Evolutionary conservation across 2,329 filamentous ascomycete species (phyloP).

Genomic region (Aspergillus sclerotialis): DNA sequence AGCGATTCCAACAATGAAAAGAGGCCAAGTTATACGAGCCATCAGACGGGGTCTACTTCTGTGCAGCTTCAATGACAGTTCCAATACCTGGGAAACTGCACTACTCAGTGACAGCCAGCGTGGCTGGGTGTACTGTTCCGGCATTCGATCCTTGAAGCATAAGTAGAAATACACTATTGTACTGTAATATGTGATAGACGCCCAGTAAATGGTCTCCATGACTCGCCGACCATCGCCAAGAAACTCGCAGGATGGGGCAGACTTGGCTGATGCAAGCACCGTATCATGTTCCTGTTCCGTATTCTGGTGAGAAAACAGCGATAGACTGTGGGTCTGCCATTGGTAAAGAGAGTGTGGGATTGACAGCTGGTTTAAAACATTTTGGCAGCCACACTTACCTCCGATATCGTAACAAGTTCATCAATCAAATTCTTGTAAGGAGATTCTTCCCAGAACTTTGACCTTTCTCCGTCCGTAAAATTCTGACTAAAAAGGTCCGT

Average conservation of each 20-base stretch:
- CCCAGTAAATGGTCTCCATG: conserved; percentile 19
- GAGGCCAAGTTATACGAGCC: conserved; percentile 18
- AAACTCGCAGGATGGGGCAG: conserved; percentile 12
- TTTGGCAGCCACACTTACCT: conserved; percentile 9
- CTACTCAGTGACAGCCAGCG: conserved; percentile 9
- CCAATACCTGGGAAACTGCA: conserved; percentile 16
- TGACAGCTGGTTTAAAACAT: no score
- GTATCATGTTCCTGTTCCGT: conserved; percentile 18
- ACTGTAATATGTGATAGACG: conserved; percentile 16
- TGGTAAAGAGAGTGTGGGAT: no score
- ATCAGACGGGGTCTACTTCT: conserved; percentile 15
- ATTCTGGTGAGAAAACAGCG: no score
- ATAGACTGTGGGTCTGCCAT: no score
- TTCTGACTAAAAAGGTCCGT: conserved; percentile 14
- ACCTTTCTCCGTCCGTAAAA: neutral
- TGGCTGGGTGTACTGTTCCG: conserved; percentile 3
- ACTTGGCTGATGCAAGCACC: conserved; percentile 13
- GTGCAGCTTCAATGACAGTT: conserved; percentile 16
- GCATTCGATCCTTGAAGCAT: conserved; percentile 11
- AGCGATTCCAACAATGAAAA: conserved; percentile 19
- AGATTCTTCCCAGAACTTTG: conserved; percentile 2
- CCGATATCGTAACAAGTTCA: conserved; percentile 12
- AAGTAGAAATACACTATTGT: conserved; percentile 18
- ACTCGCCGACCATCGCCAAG: conserved; percentile 13
- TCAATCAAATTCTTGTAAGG: conserved; percentile 11